Base-by-base conservation (phyloP, 2,329 filamentous ascomycete species). In the Cucurbitaria berberidis region DNA sequence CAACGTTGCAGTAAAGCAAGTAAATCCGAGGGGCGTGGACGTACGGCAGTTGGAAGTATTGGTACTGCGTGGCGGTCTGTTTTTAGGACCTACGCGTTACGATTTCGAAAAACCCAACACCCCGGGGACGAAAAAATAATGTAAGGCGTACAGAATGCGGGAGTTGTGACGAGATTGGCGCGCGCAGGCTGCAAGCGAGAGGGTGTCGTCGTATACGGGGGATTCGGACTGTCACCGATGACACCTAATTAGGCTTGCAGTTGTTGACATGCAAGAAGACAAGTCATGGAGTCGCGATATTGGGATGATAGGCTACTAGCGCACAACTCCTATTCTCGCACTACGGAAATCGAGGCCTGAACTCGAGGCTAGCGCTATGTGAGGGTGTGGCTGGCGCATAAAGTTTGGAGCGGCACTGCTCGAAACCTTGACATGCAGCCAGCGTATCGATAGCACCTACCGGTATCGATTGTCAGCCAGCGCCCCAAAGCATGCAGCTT, bases 381-480 rank as follows among this genome's bases (percentile, higher is more conserved):
- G 40, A 13, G 36, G 21, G 30, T 36, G 48, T 24, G 11, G 53
- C 26, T 32, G 26, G 48, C 41, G 45, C 45, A 45, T 53, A 49
- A 34, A 48, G 48, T 38, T 36, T 45, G 53, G 51, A 51, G 52
- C 52, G 30, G 36, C 51, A 53, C 53, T 48, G 41, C n/a, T n/a
- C n/a, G 54, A 55, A 34, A 63, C 57, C 49, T 46, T 54, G 55
- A 39, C 19, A 22, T 39, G 36, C 36, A 39, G 19, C 19, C 47
- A 59, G 58, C 52, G 57, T 59, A 62, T 62, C 57, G 55, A 66
- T 64, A 58, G 48, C 35, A 36, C 43, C 45, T 53, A 56, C 55
- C 47, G 41, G 36, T 38, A 56, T 57, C 47, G 41, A 39, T 38
- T 36, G 36, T 51, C 40, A 46, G 47, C 44, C 41, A 29, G 32